Evolutionary conservation across 225 moss, liverwort and hornwort species (phyloP).

Genomic region (Bryoerythrophyllum caledonicum): DNA sequence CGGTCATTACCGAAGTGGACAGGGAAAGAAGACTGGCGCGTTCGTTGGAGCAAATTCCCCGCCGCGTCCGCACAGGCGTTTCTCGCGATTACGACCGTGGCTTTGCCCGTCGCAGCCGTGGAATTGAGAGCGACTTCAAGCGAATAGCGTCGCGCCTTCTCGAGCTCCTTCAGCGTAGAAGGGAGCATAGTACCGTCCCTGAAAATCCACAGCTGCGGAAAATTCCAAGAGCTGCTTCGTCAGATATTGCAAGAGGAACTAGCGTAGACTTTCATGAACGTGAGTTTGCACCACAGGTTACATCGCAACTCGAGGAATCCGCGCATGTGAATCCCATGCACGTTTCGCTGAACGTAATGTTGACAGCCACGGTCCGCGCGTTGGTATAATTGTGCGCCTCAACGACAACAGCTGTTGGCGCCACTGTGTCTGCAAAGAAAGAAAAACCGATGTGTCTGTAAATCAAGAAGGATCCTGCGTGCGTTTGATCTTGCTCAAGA

Average conservation of each 20-base stretch:
- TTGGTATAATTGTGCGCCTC: slow-evolving; percentile 22
- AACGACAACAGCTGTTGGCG: slow-evolving; percentile 27
- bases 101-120: not conserved
- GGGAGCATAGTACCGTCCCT: not conserved
- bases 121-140: slow-evolving; percentile 13
- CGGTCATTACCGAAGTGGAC: slow-evolving; percentile 1
- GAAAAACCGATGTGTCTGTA: not conserved
- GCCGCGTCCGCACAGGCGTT: slow-evolving; percentile 10
- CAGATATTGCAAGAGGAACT: not conserved
- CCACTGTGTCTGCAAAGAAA: slow-evolving; percentile 32
- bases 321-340: slow-evolving; percentile 31
- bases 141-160: slow-evolving; percentile 7
- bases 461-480: not conserved
- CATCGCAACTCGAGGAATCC: slow-evolving; percentile 25
- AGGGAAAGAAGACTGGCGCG: not conserved
- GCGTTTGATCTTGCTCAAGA: not conserved
- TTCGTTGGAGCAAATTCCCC: slow-evolving; percentile 12
- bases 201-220: slow-evolving; percentile 1
- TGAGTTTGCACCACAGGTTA: slow-evolving; percentile 12
- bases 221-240: not conserved
- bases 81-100: slow-evolving; percentile 3
- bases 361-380: slow-evolving; percentile 26
- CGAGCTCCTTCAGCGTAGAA: slow-evolving; percentile 12
- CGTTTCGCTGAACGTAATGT: slow-evolving; percentile 28
- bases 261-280: not conserved